Evolutionary conservation across 148 eudicot species (phyloP), one percentile per base, ranked within the genome.

Genomic region (Vaccinium darrowii): DNA sequence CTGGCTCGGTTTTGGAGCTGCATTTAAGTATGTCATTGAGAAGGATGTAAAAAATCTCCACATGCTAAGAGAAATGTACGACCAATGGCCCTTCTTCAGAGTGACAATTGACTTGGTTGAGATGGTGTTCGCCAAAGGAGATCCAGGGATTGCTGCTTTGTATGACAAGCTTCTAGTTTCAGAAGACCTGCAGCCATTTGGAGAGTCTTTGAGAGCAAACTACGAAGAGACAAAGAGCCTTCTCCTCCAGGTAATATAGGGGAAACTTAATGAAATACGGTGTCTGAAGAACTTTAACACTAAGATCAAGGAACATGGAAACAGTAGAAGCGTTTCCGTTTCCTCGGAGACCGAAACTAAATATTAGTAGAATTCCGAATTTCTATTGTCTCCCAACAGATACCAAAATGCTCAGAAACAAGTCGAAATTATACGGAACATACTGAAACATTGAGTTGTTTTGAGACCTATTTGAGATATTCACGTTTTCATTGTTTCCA

Each of bases 41-140:
- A 95, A 91, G 85, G 96, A 94, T 62, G 86, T 87, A 54, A 90
- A 90, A 80, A 93, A 91, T 84, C 89, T 94, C 53, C 84, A 86
- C 69, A 93, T 92, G 94, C 91, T 95, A 10, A 88, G 84, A 87
- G 98, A 94, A 81, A 95, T 95, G 98, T 95, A 95, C 91, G 92
- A 89, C 27, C 89, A 65, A 74, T 95, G 98, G 96, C 98, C 98
- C 76, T 95, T 95, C 90, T 93, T 95, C 80, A 91, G 98, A 81
- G 94, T 94, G 25, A 94, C 96, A 63, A 95, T 95, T 82, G 98
- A 94, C 85, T 87, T 95, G 88, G 54, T 95, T 51, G 98, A 95
- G 88, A 95, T 92, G 96, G 98, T 95, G 67, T 93, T 95, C 25
- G 94, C 96, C 43, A 95, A 95, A 88, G 98, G 98, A 73, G 98